Percentiles rank a stretch among this genome's conserved stretches.
Conservation (phyloP, 2,329 filamentous ascomycete genomes). For the Paraphoma chrysanthemicola region DNA sequence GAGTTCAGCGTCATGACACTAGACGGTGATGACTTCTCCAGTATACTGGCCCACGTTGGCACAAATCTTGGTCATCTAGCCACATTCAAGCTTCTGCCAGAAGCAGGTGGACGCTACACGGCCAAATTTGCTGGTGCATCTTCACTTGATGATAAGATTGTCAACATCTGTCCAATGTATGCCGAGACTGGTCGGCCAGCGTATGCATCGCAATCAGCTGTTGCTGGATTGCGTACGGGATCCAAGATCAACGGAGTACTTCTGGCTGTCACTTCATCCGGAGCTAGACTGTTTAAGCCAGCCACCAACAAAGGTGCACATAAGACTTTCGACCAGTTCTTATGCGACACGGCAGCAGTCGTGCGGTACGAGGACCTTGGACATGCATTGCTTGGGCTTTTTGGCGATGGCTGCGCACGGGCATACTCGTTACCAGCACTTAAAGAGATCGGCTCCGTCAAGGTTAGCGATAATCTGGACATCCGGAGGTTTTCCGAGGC, state of each 20-base stretch:
- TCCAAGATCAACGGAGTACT: conserved; percentile 78
- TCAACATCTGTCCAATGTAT: conserved; percentile 81
- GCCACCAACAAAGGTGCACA: conserved; percentile 87
- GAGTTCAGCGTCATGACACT: conserved; percentile 91
- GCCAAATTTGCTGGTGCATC: conserved; percentile 74
- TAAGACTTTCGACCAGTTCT: conserved; percentile 81
- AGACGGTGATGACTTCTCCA: conserved; percentile 94
- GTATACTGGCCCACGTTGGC: conserved; percentile 89
- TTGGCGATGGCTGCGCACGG: conserved; percentile 79
- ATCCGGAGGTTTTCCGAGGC: conserved; percentile 73
- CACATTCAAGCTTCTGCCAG: conserved; percentile 89
- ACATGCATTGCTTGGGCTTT: conserved; percentile 81
- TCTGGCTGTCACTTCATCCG: conserved; percentile 75
- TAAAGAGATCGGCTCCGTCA: conserved; percentile 77
- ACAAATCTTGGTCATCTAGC: conserved; percentile 83
- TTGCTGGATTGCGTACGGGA: conserved; percentile 79
- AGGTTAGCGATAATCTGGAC: conserved; percentile 73
- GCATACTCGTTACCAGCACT: conserved; percentile 87
- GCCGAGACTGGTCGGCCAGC: conserved; percentile 79
- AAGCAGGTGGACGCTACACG: conserved; percentile 71
- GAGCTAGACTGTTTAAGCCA: conserved; percentile 88
- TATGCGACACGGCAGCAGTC: conserved; percentile 83
- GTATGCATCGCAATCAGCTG: conserved; percentile 74
- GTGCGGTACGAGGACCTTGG: conserved; percentile 77
- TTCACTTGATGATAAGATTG: conserved; percentile 70